phyloP scores from a whole-genome alignment of 345 rosid genomes.

The Salix suchowensis region DNA sequence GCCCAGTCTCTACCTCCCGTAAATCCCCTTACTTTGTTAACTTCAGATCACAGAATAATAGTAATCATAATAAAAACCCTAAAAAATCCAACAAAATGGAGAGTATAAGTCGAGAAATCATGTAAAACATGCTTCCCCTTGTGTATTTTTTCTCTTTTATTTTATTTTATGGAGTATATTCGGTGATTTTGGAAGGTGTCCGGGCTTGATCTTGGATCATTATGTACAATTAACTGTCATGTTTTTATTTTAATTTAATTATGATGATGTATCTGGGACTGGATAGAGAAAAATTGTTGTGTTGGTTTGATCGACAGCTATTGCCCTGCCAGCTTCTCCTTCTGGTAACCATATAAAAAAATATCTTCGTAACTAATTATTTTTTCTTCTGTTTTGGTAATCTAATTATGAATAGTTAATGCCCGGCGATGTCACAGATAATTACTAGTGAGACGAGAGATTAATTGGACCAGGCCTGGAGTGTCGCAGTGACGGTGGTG shows the following conservation, averaged over 20 bases:
- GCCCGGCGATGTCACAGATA: no score
- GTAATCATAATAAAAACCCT: neutral
- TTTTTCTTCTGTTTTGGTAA: no score
- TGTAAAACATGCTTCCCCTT: conserved; percentile 18
- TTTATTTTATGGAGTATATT: conserved; percentile 7
- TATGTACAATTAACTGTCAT: conserved; percentile 18
- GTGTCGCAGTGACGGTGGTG: conserved; percentile 13
- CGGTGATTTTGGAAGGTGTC: conserved; percentile 8
- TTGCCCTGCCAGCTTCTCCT: neutral
- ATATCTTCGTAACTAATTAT: no score
- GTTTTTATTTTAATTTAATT: neutral
- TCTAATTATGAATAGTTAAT: no score
- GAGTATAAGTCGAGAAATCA: conserved; percentile 14
- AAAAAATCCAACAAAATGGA: neutral
- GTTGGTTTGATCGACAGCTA: neutral
- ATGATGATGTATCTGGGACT: conserved; percentile 14
- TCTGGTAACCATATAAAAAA: no score
- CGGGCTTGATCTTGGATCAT: conserved; percentile 22
- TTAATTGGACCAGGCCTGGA: conserved; percentile 11
- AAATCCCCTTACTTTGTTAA: conserved; percentile 21
- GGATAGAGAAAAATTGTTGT: conserved; percentile 10
- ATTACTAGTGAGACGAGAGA: neutral
- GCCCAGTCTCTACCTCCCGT: conserved; percentile 66
- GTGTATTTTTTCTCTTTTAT: conserved; percentile 24
- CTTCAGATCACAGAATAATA: neutral